phyloP scores from a whole-genome alignment of 2,329 filamentous ascomycete genomes.

The Scopulariopsis brevicaulis region DNA sequence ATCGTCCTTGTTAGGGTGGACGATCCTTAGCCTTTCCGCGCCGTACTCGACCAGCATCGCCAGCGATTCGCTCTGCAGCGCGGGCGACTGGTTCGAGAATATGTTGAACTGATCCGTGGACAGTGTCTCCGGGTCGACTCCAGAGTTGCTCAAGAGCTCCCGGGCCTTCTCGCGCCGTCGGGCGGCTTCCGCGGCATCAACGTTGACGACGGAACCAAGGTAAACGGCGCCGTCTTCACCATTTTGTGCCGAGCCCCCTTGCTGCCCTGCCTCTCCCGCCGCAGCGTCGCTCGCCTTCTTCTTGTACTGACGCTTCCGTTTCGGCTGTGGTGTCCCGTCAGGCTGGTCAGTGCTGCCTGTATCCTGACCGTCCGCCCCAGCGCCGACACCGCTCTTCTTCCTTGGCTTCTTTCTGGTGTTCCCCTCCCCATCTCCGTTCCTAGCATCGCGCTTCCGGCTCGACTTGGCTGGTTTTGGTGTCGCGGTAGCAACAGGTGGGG shows the following conservation, averaged over 20 bases:
- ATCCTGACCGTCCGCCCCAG: neutral
- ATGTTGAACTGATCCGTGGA: constrained; percentile 46
- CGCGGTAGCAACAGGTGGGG: neutral
- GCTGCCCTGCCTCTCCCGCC: neutral
- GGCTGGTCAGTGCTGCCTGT: neutral
- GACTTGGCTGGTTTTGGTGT: constrained; percentile 2
- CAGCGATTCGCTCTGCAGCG: constrained; percentile 41
- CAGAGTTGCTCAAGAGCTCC: constrained; percentile 31
- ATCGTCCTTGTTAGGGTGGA: constrained; percentile 34
- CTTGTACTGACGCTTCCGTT: constrained; percentile 10
- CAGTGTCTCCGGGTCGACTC: constrained; percentile 39
- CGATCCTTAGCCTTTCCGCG: constrained; percentile 43
- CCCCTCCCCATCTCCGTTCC: constrained; percentile 3
- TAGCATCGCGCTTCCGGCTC: constrained; percentile 11
- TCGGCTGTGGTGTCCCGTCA: neutral
- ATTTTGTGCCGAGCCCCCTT: neutral
- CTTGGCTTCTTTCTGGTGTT: constrained; percentile 13
- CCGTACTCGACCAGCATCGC: constrained; percentile 45
- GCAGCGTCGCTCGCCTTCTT: constrained; percentile 4
- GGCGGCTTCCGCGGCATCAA: constrained; percentile 30
- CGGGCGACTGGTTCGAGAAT: constrained; percentile 47
- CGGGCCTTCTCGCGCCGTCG: constrained; percentile 36
- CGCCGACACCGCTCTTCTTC: constrained; percentile 10
- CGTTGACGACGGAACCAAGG: neutral
- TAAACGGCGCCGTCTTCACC: neutral